Percentiles rank a stretch among this genome's conserved stretches.
These are phyloP conservation scores for Volvox africanus DNA, from an alignment of 139 green algal species.

Conservation along the genomic window DNA sequence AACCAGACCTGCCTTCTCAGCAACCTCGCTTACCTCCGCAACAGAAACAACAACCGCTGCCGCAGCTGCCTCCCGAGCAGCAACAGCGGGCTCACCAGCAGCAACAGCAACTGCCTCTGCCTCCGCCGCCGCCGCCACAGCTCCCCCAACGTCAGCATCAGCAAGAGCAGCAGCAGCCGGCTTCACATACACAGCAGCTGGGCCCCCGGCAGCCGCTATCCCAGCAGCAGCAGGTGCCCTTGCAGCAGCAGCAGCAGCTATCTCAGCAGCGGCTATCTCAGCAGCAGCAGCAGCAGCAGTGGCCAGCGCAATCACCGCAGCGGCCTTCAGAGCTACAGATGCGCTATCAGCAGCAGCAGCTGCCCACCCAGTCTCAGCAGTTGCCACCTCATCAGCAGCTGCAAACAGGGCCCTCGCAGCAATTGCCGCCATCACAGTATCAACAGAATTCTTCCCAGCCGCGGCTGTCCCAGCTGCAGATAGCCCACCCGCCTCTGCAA, in stretches of 20 bases:
- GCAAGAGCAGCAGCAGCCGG: background rate
- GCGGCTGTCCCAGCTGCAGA: background rate
- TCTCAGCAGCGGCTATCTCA: background rate
- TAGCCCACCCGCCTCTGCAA: background rate
- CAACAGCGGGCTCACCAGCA: background rate
- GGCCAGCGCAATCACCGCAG: background rate
- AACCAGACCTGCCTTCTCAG: background rate
- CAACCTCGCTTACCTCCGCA: background rate
- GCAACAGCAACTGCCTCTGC: background rate
- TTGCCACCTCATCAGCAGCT: background rate
- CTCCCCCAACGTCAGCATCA: background rate
- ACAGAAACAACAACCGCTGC: background rate
- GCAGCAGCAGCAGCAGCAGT: background rate
- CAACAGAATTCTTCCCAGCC: background rate
- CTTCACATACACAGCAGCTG: background rate
- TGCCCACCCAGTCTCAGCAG: background rate
- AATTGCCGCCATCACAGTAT: background rate
- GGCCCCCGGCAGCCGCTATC: background rate
- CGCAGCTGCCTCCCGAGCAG: background rate
- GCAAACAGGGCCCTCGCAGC: background rate
- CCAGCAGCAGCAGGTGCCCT: background rate
- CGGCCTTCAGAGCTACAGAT: too few relatives aligned
- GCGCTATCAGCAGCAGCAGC: too few relatives aligned
- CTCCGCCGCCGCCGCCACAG: background rate
- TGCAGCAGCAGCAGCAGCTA: background rate